Percentiles rank a stretch among this genome's conserved stretches.
These are phyloP conservation scores for Colletotrichum costaricense DNA, from an alignment of 2,329 filamentous ascomycete species.

Conservation along the genomic window DNA sequence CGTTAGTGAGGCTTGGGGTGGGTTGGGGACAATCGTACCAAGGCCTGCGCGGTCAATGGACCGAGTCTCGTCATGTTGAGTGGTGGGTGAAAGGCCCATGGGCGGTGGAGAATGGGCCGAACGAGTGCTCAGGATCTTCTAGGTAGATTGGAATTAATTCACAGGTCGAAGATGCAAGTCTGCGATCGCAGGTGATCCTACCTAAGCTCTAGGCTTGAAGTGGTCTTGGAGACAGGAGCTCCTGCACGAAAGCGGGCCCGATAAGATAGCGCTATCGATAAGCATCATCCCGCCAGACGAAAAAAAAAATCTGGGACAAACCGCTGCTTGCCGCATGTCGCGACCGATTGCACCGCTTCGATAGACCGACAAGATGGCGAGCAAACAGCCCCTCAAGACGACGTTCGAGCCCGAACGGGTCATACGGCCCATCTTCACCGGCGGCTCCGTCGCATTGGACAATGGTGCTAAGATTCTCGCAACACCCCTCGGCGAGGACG, in stretches of 20 bases:
- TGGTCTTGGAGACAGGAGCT: constrained; percentile 12
- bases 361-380: constrained; percentile 61
- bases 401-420: constrained; percentile 88
- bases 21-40: constrained; percentile 53
- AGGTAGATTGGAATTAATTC: not conserved
- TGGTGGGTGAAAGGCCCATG: not conserved
- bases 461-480: constrained; percentile 84
- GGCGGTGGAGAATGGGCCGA: not conserved
- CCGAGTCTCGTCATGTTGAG: constrained; percentile 44
- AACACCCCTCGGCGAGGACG: constrained; percentile 92
- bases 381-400: constrained; percentile 77
- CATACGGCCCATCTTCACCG: constrained; percentile 93
- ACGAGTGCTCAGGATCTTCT: not conserved
- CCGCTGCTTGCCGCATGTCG: constrained; percentile 17
- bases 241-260: not conserved
- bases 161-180: not conserved
- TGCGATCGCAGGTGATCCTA: not conserved
- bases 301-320: constrained; percentile 23
- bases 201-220: not conserved
- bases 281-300: constrained; percentile 16
- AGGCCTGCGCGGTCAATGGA: constrained; percentile 66
- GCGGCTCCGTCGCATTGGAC: constrained; percentile 87
- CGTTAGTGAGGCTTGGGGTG: constrained; percentile 4
- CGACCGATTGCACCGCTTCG: constrained; percentile 10
- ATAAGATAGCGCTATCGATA: constrained; percentile 35